A percentile compares a stretch with the other conserved stretches of the same genome.
Evolutionary conservation across 2,329 filamentous ascomycete genomes (phyloP).

Genomic region (Sordariomycetes sp.): DNA sequence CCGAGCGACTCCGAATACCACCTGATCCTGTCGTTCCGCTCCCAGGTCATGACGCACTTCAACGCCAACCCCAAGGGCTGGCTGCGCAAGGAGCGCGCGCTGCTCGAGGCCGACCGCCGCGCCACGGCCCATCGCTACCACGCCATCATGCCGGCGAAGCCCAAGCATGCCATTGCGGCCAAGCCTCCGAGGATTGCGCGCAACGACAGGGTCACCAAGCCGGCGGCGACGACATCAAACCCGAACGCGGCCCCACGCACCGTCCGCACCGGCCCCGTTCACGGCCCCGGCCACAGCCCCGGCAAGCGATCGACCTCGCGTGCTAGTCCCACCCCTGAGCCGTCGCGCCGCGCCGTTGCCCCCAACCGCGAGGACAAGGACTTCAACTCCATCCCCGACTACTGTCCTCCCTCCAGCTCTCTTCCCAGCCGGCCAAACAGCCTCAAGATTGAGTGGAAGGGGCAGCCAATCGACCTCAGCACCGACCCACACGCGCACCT

Average conservation of each 20-base stretch:
- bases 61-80: constrained; percentile 33
- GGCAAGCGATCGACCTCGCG: constrained; percentile 16
- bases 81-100: constrained; percentile 39
- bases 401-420: constrained; percentile 58
- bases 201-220: constrained; percentile 25
- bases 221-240: constrained; percentile 11
- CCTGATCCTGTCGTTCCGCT: constrained; percentile 41
- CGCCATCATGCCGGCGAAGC: constrained; percentile 33
- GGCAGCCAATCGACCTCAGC: constrained; percentile 65
- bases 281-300: constrained; percentile 10
- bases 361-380: constrained; percentile 76
- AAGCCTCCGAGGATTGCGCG: constrained; percentile 18
- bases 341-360: constrained; percentile 41
- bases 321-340: constrained; percentile 39
- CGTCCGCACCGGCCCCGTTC: constrained; percentile 18
- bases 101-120: constrained; percentile 35
- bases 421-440: constrained; percentile 59
- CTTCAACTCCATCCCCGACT: constrained; percentile 63
- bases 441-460: constrained; percentile 84
- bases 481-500: constrained; percentile 60
- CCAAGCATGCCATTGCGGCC: constrained; percentile 10
- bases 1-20: constrained; percentile 45
- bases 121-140: constrained; percentile 28
- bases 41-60: constrained; percentile 39
- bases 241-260: constrained; percentile 17